These are phyloP conservation scores for Hypoxylon rickii DNA, from an alignment of 495 filamentous ascomycete species.

Conservation along the genomic window DNA sequence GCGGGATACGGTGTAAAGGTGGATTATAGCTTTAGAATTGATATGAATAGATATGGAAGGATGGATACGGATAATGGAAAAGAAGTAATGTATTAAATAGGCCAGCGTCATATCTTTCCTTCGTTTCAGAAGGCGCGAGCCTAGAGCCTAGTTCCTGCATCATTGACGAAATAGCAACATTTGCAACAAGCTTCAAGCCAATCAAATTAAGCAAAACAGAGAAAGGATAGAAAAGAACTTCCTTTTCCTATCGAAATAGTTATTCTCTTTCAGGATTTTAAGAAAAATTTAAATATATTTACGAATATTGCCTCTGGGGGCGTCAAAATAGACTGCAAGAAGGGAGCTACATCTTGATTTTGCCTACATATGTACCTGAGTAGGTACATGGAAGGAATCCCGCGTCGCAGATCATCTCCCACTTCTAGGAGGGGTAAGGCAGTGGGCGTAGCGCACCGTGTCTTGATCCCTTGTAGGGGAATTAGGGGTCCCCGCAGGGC, in stretches of 20 bases:
- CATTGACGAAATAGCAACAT: not conserved
- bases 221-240: no score
- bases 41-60: no score
- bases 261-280: no score
- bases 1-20: no score
- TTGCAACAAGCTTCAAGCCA: not conserved
- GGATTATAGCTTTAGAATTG: no score
- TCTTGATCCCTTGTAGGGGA: not conserved
- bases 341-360: not conserved
- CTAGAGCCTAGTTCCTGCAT: not conserved
- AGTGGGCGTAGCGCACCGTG: not conserved
- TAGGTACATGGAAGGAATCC: not conserved
- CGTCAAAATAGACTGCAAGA: not conserved
- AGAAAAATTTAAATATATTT: no score
- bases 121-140: not conserved
- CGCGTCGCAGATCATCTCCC: not conserved
- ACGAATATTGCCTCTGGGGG: no score
- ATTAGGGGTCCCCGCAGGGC: not conserved
- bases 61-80: no score
- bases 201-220: not conserved
- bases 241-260: no score
- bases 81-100: no score
- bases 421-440: not conserved
- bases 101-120: not conserved
- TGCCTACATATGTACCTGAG: no score